Evolutionary conservation across 768 basidiomycete genomes (phyloP).

Genomic region (Gymnopilus junonius): DNA sequence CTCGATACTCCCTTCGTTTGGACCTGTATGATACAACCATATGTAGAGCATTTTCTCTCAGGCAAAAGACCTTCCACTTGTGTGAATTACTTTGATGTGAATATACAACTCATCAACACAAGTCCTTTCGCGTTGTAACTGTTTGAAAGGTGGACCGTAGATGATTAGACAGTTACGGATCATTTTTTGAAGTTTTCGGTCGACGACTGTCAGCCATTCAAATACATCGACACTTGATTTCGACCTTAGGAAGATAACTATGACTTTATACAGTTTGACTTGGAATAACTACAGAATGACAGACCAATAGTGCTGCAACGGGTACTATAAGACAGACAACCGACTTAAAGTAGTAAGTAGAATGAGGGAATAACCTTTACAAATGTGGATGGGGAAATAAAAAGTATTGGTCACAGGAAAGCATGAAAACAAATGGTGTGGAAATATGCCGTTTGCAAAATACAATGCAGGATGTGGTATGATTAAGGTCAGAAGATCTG

Average conservation of each 20-base stretch:
- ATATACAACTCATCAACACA: too few species aligned
- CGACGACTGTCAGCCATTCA: too few species aligned
- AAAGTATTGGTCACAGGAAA: slow-evolving; percentile 48
- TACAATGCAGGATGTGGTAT: slow-evolving; percentile 62
- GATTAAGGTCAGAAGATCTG: slow-evolving; percentile 38
- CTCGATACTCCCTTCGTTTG: slow-evolving; percentile 17
- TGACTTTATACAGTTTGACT: slow-evolving; percentile 58
- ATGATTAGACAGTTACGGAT: too few species aligned
- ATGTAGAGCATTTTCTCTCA: slow-evolving; percentile 49
- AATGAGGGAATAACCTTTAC: slow-evolving; percentile 59
- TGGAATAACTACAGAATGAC: slow-evolving; percentile 75
- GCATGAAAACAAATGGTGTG: slow-evolving; percentile 57
- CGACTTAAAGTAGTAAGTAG: slow-evolving; percentile 52
- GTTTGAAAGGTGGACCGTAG: too few species aligned
- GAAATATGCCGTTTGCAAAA: slow-evolving; percentile 68
- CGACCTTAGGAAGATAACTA: slow-evolving; percentile 38
- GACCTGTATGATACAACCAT: slow-evolving; percentile 15
- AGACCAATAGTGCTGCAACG: slow-evolving; percentile 67
- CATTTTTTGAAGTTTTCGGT: too few species aligned
- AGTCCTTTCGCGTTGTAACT: too few species aligned
- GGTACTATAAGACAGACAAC: slow-evolving; percentile 74
- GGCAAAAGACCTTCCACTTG: not conserved
- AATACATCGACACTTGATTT: too few species aligned
- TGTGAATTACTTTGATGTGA: too few species aligned
- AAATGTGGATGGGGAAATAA: slow-evolving; percentile 53